A percentile compares a stretch with the other conserved stretches of the same genome.
These are phyloP conservation scores for Boletus subparvulus DNA, from an alignment of 768 basidiomycete genomes.

Conservation along the genomic window DNA sequence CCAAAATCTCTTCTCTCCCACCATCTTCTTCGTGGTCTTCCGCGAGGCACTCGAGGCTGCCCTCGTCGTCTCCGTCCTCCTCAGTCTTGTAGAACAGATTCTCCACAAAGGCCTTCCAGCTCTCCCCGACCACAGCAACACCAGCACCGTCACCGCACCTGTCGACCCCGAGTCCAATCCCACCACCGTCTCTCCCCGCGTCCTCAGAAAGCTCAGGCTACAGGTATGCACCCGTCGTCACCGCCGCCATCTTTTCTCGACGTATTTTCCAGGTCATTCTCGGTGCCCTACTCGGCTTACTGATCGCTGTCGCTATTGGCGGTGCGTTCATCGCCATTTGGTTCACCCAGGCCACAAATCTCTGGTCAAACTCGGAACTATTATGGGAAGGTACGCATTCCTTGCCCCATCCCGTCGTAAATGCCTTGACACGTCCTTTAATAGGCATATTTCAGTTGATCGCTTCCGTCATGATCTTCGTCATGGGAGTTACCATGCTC, in stretches of 20 bases:
- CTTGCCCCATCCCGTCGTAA: neutral
- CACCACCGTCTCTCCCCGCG: constrained; percentile 36
- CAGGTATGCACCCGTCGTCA: constrained; percentile 42
- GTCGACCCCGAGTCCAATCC: constrained; percentile 27
- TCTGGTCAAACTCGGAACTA: constrained; percentile 83
- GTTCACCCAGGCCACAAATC: constrained; percentile 85
- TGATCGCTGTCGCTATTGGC: constrained; percentile 79
- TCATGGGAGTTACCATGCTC: constrained; percentile 94
- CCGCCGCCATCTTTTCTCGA: neutral
- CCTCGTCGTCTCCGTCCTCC: constrained; percentile 89
- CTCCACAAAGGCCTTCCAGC: constrained; percentile 36
- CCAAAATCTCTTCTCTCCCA: constrained; percentile 73
- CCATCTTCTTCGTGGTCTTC: constrained; percentile 97
- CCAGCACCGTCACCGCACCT: neutral
- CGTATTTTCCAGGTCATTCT: constrained; percentile 58
- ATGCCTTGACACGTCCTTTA: neutral
- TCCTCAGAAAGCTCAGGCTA: constrained; percentile 67
- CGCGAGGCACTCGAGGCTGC: constrained; percentile 91
- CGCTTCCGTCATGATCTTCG: constrained; percentile 79
- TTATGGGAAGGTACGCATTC: constrained; percentile 80
- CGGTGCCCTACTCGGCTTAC: constrained; percentile 73
- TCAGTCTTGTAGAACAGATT: constrained; percentile 89
- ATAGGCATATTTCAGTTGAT: constrained; percentile 69
- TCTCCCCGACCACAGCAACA: neutral
- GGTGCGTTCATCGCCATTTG: constrained; percentile 92